Base-by-base conservation (phyloP, 148 eudicot species). In the Beta vulgaris region DNA sequence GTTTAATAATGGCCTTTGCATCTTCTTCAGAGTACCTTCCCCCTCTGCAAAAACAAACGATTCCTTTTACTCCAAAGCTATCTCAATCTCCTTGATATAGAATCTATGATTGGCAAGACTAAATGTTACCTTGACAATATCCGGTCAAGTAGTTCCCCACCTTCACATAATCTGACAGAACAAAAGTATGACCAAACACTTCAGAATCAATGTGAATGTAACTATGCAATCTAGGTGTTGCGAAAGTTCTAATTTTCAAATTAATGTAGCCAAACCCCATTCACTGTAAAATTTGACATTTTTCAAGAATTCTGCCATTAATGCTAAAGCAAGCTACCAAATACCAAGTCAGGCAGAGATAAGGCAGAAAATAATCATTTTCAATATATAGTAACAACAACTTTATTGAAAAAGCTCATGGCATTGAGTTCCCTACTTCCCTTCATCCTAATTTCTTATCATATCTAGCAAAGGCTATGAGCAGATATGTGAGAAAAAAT, bases 131-230 rank as follows among this genome's bases (percentile, higher is more conserved):
- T 89, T 16, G 92, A 80, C 75, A 89, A 80, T 74, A 89, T 89
- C 78, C 85, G 80, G 55, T 89, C 92, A 15, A 89, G 87, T 69
- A 89, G 79, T 73, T 89, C 92, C 51, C 92, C 92, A 62, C 92
- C 92, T 82, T 87, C 90, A 71, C 92, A 89, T 76, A 89, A 82
- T 77, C 92, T 89, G 86, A 61, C 26, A 77, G 51, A 40, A 35
- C 49, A 75, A 40, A 73, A 81, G 48, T 64, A 54, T 57, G 53
- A 23, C n/a, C 66, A 39, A 74, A 69, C 23, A 69, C 16, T 42
- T 58, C 39, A 67, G 46, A 55, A 29, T 44, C 73, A 60, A 43
- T 14, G 21, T 37, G 53, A 53, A 28, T 7, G 36, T 36, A 35
- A 70, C 34, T 70, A 12, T 49, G 11, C 29, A 26, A 44, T 48